Conservation (phyloP, 179 eudicot species). For the Camellia oleifera region DNA sequence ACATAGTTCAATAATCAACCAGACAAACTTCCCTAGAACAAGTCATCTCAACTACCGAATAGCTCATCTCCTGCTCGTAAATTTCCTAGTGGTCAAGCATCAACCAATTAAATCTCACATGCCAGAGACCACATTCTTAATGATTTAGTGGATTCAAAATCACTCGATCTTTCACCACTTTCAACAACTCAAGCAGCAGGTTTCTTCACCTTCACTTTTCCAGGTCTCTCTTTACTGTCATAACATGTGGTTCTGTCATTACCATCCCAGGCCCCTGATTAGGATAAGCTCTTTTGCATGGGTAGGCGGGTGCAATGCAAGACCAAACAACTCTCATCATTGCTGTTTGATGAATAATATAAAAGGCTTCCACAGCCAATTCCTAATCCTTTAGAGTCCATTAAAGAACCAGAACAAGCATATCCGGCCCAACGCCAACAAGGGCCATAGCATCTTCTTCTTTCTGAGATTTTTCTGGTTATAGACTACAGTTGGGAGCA, state of each 20-base stretch:
- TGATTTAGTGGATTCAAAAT: too few relatives aligned
- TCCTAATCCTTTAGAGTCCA: neutral
- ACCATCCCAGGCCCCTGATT: constrained; percentile 4
- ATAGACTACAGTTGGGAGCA: neutral
- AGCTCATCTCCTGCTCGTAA: neutral
- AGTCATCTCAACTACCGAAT: neutral
- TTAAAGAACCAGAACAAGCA: neutral
- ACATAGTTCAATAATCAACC: too few relatives aligned
- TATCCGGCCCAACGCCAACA: neutral
- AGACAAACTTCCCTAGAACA: neutral
- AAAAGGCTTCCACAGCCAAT: neutral
- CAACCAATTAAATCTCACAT: neutral
- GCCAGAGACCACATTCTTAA: neutral
- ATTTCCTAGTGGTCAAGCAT: neutral
- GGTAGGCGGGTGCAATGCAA: constrained; percentile 2
- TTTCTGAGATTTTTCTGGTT: neutral
- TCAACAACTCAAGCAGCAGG: neutral
- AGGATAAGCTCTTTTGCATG: constrained; percentile 1
- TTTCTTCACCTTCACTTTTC: neutral
- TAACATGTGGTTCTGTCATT: neutral
- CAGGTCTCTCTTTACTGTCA: neutral
- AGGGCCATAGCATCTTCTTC: neutral
- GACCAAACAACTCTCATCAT: constrained; percentile 12
- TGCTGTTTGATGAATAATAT: neutral
- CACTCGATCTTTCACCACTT: neutral